Percentiles rank a stretch among this genome's conserved stretches.
Conservation (phyloP, 2,329 filamentous ascomycete species). For the Botrytis squamosa region DNA sequence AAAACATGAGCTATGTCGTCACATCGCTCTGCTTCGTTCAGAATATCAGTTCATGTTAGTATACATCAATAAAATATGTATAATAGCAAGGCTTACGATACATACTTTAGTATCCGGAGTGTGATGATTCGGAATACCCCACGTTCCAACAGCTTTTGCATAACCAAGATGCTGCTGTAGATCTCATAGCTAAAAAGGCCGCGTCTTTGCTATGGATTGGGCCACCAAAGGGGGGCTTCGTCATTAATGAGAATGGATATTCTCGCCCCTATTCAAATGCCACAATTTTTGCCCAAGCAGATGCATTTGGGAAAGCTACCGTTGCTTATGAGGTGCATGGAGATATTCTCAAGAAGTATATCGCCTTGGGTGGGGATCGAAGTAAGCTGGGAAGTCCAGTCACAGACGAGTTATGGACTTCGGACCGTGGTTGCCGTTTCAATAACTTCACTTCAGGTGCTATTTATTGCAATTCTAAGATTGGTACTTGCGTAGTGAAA, state of each 20-base stretch:
- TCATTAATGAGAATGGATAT: slow-evolving; percentile 10
- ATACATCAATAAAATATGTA: background rate
- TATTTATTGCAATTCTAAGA: slow-evolving; percentile 14
- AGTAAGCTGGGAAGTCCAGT: slow-evolving; percentile 11
- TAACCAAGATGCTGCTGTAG: slow-evolving; percentile 13
- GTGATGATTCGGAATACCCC: background rate
- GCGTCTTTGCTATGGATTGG: slow-evolving; percentile 14
- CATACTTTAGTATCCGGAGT: background rate
- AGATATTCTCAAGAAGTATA: slow-evolving; percentile 12
- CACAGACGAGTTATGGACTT: slow-evolving; percentile 3
- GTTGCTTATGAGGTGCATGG: slow-evolving; percentile 14
- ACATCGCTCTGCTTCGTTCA: background rate
- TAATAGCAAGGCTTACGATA: background rate
- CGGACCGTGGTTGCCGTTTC: slow-evolving; percentile 1
- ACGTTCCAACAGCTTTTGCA: slow-evolving; percentile 9
- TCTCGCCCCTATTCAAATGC: slow-evolving; percentile 2
- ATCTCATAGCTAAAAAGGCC: slow-evolving; percentile 7
- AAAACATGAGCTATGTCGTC: background rate
- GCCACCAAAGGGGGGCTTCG: background rate
- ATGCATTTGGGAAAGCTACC: slow-evolving; percentile 10
- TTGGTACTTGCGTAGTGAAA: background rate
- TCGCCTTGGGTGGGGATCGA: background rate
- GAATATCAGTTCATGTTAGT: slow-evolving; percentile 12
- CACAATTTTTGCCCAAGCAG: slow-evolving; percentile 17
- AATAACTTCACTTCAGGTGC: slow-evolving; percentile 8